Conservation (phyloP, 164 flowering plant species). For the Magnolia kwangsiensis region DNA sequence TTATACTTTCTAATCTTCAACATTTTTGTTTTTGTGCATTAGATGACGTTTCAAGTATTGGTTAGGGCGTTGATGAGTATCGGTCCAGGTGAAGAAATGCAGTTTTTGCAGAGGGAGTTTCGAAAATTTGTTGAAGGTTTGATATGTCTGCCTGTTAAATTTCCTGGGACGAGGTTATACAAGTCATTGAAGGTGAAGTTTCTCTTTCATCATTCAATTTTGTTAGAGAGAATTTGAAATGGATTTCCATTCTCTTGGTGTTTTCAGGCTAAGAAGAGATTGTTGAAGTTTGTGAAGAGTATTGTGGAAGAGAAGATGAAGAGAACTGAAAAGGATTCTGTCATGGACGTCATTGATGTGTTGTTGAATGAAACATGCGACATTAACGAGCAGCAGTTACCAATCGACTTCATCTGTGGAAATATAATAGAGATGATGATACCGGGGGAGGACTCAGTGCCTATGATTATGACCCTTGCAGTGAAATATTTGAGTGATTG, state of each 20-base stretch:
- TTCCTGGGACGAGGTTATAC: conserved; percentile 77
- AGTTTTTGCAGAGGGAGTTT: conserved; percentile 62
- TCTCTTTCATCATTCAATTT: background rate
- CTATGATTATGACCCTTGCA: conserved; percentile 79
- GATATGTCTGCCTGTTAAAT: conserved; percentile 74
- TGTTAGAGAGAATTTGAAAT: background rate
- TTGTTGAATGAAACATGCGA: conserved; percentile 28
- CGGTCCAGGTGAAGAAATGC: conserved; percentile 66
- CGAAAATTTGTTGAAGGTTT: conserved; percentile 76
- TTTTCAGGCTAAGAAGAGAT: conserved; percentile 69
- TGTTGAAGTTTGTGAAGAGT: conserved; percentile 50
- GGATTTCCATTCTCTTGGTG: background rate
- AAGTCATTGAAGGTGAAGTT: conserved; percentile 72
- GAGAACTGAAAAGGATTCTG: conserved; percentile 10
- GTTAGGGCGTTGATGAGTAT: conserved; percentile 73
- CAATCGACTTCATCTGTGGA: conserved; percentile 58
- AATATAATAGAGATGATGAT: conserved; percentile 95
- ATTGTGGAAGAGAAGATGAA: conserved; percentile 54
- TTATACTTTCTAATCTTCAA: too few relatives aligned
- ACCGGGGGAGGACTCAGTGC: conserved; percentile 93
- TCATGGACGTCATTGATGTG: conserved; percentile 58
- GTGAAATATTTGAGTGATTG: conserved; percentile 75
- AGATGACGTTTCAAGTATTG: conserved; percentile 79
- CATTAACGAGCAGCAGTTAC: conserved; percentile 26
- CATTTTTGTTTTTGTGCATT: background rate